A percentile compares a stretch with the other conserved stretches of the same genome.
Evolutionary conservation across 2,329 filamentous ascomycete species (phyloP).

Genomic region (Tolypocladium pustulatum): DNA sequence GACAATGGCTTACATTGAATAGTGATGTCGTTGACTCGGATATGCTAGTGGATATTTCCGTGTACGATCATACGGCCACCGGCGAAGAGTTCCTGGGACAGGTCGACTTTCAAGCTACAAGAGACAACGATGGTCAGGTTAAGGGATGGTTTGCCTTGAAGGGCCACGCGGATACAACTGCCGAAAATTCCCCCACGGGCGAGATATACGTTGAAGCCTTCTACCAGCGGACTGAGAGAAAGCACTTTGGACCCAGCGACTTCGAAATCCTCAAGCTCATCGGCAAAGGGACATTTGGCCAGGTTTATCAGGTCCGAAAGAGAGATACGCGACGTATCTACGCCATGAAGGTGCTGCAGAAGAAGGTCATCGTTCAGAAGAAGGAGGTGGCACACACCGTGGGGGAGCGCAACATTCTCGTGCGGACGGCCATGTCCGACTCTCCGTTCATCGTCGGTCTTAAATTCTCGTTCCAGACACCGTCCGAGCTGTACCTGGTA

Average conservation of each 20-base stretch:
- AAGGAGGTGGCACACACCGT: conserved; percentile 97
- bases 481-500: conserved; percentile 93
- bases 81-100: conserved; percentile 90
- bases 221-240: conserved; percentile 82
- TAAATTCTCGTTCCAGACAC: conserved; percentile 98
- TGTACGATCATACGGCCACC: conserved; percentile 73
- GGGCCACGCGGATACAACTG: conserved; percentile 60
- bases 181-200: conserved; percentile 67
- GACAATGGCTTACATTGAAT: conserved; percentile 6
- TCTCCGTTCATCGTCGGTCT: conserved; percentile 96
- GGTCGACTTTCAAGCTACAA: conserved; percentile 64
- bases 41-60: conserved; percentile 81
- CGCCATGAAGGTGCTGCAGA: conserved; percentile 97
- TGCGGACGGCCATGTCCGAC: conserved; percentile 88
- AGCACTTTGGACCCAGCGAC: conserved; percentile 86
- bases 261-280: conserved; percentile 95
- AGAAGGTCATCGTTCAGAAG: conserved; percentile 99
- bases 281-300: conserved; percentile 95
- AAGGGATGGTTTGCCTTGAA: conserved; percentile 80
- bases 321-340: conserved; percentile 94
- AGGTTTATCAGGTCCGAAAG: conserved; percentile 97
- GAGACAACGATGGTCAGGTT: conserved; percentile 57
- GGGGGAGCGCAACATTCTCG: conserved; percentile 92
- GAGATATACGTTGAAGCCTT: conserved; percentile 81
- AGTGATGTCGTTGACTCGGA: conserved; percentile 92